Base-by-base conservation (phyloP, 192 early-diverging fungal genomes). In the Phycomyces blakesleeanus region DNA sequence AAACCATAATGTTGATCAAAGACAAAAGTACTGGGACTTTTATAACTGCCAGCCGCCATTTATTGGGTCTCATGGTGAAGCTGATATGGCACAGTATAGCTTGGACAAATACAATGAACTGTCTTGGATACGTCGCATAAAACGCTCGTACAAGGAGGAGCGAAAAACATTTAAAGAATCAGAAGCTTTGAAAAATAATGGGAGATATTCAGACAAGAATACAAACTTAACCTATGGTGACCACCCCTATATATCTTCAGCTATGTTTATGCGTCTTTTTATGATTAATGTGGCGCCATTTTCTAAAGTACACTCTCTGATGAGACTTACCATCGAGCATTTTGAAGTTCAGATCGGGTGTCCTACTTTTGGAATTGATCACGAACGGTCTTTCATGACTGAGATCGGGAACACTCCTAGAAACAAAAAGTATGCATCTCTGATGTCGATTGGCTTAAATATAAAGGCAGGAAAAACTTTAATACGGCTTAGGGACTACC, bases 401-500 rank as follows among this genome's bases (percentile, higher is more conserved):
- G 49, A 64, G 11, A 50, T 77, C 2, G 76, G 76, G 6, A 55
- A 59, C 39, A 66, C 74, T 5, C 76, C 76, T 1, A 51, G 71
- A 2, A 39, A 74, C 54, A 74, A 61, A 1, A 47, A 64, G 26
- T 74, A 68, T 41, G 49, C 76, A 14, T n/a, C 67, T 18, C 24
- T 78, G 12, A 37, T 74, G 25, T 72, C 76, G 1, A 71, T 78
- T 14, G 51, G 60, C 44, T 22, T 78, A 18, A 55, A 67, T 47
- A 57, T 55, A 11, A 55, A 61, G 41, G 39, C 66, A 26, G 73
- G 62, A 18, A 57, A 75, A 34, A 74, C 76, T 3, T 63, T 54
- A 57, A 47, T 70, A 1, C 51, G 60, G 14, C 14, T 78, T 7
- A 51, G 76, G 24, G 76, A 78, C 22, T 74, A 74, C 61, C 76